Conservation (phyloP, 306 rosid species). For the Dicorynia guianensis region DNA sequence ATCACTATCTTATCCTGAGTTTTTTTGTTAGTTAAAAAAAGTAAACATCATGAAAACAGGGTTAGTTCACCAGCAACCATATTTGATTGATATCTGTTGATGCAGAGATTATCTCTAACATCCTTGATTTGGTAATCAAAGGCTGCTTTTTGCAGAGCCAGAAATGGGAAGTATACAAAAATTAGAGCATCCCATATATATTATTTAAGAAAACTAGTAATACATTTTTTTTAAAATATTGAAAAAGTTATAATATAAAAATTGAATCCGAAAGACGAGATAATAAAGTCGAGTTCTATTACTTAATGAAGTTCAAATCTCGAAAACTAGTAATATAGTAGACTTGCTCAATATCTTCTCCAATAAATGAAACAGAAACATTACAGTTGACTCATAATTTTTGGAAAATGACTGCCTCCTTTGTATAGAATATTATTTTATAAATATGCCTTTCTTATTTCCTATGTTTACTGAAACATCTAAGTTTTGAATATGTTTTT, state of each 20-base stretch:
- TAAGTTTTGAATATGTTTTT: too few species aligned
- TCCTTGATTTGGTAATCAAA: neutral
- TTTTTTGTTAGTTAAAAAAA: conserved; percentile 25
- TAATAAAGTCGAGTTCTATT: too few species aligned
- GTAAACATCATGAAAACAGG: neutral
- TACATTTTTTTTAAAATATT: too few species aligned
- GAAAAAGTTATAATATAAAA: too few species aligned
- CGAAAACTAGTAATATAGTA: neutral
- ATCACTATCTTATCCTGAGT: too few species aligned
- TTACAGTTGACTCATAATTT: neutral
- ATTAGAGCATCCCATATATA: too few species aligned
- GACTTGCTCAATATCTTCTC: neutral
- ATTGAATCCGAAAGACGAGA: too few species aligned
- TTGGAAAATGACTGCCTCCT: neutral
- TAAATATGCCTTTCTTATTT: neutral
- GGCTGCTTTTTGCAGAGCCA: neutral
- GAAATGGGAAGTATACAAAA: neutral
- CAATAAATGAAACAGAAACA: neutral
- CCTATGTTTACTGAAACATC: neutral
- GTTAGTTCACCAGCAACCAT: neutral
- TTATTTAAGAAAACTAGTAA: too few species aligned
- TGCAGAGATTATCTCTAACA: neutral
- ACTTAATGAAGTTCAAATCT: too few species aligned
- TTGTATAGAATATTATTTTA: neutral
- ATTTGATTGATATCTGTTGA: neutral